Evolutionary conservation across 495 filamentous ascomycete genomes (phyloP).

Genomic region (Aspergillus ostianus): DNA sequence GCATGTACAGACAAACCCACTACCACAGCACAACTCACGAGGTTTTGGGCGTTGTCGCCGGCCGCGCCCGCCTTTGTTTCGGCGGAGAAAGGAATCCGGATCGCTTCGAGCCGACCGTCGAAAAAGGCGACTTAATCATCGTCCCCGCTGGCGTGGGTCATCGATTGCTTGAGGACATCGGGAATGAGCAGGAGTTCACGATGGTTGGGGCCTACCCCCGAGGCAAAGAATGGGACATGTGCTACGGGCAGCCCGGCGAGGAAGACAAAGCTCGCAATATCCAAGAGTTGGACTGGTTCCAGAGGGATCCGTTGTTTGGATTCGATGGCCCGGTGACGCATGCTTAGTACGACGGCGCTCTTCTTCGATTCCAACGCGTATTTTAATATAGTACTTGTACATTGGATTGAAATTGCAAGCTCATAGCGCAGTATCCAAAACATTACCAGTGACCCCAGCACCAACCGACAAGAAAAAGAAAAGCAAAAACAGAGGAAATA

Average conservation of each 20-base stretch:
- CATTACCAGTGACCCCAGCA: neutral
- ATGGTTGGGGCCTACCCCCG: slow-evolving; percentile 68
- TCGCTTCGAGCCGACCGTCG: slow-evolving; percentile 53
- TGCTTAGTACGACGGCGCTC: slow-evolving; percentile 18
- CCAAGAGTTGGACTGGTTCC: slow-evolving; percentile 51
- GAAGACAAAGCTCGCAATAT: slow-evolving; percentile 50
- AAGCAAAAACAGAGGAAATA: neutral
- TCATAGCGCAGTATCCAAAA: neutral
- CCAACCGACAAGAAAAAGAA: neutral
- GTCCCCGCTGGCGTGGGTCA: slow-evolving; percentile 67
- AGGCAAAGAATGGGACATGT: slow-evolving; percentile 64
- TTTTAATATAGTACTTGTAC: neutral
- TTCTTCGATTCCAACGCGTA: neutral
- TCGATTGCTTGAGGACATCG: slow-evolving; percentile 56
- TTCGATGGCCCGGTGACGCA: slow-evolving; percentile 50
- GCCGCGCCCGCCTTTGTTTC: slow-evolving; percentile 62
- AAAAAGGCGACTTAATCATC: slow-evolving; percentile 62
- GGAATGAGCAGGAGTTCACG: slow-evolving; percentile 44
- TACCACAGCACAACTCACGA: slow-evolving; percentile 69
- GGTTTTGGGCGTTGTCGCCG: slow-evolving; percentile 58
- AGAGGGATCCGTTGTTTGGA: slow-evolving; percentile 60
- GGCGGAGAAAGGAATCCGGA: slow-evolving; percentile 61
- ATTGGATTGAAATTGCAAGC: neutral
- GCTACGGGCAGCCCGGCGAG: slow-evolving; percentile 58
- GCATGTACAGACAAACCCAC: slow-evolving; percentile 63